Evolutionary conservation across 331 rosid genomes (phyloP), one percentile per base, ranked within the genome.

Genomic region (Rosa hybrid): DNA sequence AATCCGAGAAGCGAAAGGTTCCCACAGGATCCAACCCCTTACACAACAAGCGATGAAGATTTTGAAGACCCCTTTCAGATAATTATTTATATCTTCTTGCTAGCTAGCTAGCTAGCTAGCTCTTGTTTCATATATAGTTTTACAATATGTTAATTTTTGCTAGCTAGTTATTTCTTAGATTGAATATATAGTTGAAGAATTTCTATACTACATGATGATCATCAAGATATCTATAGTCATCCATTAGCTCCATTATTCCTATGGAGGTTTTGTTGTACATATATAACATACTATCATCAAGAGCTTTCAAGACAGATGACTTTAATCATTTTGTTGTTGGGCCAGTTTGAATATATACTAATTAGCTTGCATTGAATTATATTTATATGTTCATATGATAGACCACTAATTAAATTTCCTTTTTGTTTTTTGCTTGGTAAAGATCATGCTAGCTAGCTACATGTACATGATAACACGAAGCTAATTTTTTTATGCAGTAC

Each of bases 21-120:
- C 92, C 90, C 41, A 86, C 92, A 10, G 92, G 92, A 69, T 87
- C 92, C 23, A 89, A 89, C 84, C 92, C 92, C 1, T 51, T 89
- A 64, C 92, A 89, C 86, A 89, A 89, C 89, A 87, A 77, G 80
- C 86, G 92, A 77, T 82, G 87, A 83, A 65, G 16, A 25, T 51
- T 74, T 42, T 53, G 21, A 27, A 25, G 76, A 8, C 38, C 73
- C 62, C 8, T 21, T 77, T 53, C 71, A 70, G 76, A 68, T 78
- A 34, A 77, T 53, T 65, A 12, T 23, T 10, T 27, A 62, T 62
- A 65, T 34, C 71, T 67, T 67, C 21, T 45, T 62, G 23, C 45
- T 49, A 65, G 56, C 41, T 64, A 48, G 80, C 74, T 27, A 76
- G 56, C 46, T 49, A 48, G 80, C 74, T 27, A 76, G 56, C 46